Conservation (phyloP, 768 basidiomycete genomes). For the Tulasnella sp. region DNA sequence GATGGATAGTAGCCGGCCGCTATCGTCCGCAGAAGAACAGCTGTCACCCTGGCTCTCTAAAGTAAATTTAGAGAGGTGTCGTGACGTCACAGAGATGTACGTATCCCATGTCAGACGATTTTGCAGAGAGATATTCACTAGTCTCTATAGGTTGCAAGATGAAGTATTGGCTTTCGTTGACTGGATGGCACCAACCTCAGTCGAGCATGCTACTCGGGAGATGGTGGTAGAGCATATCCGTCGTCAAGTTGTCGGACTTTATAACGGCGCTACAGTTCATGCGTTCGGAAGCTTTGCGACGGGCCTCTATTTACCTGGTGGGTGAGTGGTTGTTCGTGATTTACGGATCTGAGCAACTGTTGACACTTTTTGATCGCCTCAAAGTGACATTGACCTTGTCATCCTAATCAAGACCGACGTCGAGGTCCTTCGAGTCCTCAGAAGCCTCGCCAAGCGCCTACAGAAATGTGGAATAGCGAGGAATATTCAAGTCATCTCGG, state of each 20-base stretch:
- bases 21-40: too few relatives aligned
- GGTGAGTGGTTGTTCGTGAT: constrained; percentile 39
- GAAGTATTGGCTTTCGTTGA: constrained; percentile 77
- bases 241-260: constrained; percentile 45
- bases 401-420: constrained; percentile 66
- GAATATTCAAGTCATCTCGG: constrained; percentile 76
- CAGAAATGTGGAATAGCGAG: constrained; percentile 61
- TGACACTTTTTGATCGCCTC: not conserved
- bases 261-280: constrained; percentile 65
- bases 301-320: constrained; percentile 81
- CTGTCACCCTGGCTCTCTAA: constrained; percentile 56
- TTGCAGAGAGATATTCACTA: not conserved
- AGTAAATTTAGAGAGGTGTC: constrained; percentile 60
- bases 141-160: constrained; percentile 50
- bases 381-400: constrained; percentile 90
- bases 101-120: constrained; percentile 20
- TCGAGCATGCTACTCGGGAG: constrained; percentile 75
- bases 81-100: constrained; percentile 74
- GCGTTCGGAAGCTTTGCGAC: constrained; percentile 93
- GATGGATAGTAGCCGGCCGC: too few relatives aligned
- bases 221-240: constrained; percentile 59
- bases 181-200: constrained; percentile 76
- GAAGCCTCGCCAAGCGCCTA: constrained; percentile 63
- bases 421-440: constrained; percentile 55
- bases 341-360: not conserved